phyloP scores from a whole-genome alignment of 2,329 filamentous ascomycete species.

The Aspergillus tamarii region DNA sequence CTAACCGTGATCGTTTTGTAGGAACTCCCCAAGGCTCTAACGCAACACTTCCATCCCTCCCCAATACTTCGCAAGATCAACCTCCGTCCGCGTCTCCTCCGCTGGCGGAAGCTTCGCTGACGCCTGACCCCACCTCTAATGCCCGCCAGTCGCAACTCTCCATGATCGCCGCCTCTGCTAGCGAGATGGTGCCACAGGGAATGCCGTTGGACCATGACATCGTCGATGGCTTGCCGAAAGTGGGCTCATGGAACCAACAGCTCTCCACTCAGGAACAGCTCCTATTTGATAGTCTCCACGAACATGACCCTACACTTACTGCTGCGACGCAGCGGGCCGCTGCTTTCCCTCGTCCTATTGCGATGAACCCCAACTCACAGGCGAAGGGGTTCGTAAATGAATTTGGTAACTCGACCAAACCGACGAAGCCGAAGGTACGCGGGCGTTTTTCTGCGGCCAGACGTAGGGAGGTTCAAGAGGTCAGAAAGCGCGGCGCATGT shows the following conservation, averaged over 20 bases:
- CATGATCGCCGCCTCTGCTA: constrained; percentile 51
- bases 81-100: constrained; percentile 39
- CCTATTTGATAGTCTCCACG: constrained; percentile 43
- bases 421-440: constrained; percentile 53
- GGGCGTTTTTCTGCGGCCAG: constrained; percentile 60
- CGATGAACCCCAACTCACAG: constrained; percentile 46
- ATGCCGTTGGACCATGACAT: constrained; percentile 39
- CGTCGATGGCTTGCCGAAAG: constrained; percentile 35
- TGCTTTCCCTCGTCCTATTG: constrained; percentile 46
- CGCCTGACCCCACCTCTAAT: constrained; percentile 39
- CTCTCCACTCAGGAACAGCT: constrained; percentile 44
- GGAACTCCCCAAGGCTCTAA: constrained; percentile 35
- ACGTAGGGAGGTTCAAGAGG: constrained; percentile 62
- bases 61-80: constrained; percentile 36
- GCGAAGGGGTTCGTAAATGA: constrained; percentile 46
- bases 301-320: constrained; percentile 43
- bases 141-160: constrained; percentile 48
- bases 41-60: constrained; percentile 37
- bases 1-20: constrained; percentile 23
- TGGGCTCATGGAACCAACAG: constrained; percentile 39
- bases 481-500: constrained; percentile 63
- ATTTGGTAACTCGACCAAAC: constrained; percentile 44
- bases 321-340: constrained; percentile 44
- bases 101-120: constrained; percentile 37
- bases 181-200: constrained; percentile 48